Evolutionary conservation across 1,139 yeast genomes (phyloP).

Genomic region (Suhomyces wounanorum): DNA sequence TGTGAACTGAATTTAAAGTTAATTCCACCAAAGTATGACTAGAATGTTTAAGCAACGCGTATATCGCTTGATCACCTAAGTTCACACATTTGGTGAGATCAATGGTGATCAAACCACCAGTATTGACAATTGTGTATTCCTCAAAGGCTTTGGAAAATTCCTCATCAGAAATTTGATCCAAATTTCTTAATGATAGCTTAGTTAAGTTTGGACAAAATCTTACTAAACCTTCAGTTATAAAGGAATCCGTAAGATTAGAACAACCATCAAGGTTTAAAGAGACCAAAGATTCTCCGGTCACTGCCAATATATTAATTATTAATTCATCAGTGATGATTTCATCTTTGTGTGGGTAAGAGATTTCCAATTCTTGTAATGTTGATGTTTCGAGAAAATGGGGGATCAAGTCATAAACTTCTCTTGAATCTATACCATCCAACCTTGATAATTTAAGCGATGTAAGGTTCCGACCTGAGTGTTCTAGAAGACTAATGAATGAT

Average conservation of each 20-base stretch:
- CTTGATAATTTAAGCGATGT: slow-evolving; percentile 55
- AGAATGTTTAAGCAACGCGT: slow-evolving; percentile 65
- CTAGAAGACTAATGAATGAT: slow-evolving; percentile 62
- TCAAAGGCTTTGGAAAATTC: slow-evolving; percentile 62
- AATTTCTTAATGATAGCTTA: slow-evolving; percentile 50
- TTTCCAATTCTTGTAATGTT: slow-evolving; percentile 57
- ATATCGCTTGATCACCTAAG: slow-evolving; percentile 62
- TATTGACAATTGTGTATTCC: slow-evolving; percentile 45
- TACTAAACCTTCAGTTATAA: slow-evolving; percentile 58
- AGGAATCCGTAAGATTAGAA: slow-evolving; percentile 64
- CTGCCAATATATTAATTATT: slow-evolving; percentile 60
- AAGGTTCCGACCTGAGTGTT: slow-evolving; percentile 59
- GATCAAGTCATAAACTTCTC: slow-evolving; percentile 59
- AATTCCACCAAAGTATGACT: slow-evolving; percentile 65
- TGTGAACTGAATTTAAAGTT: slow-evolving; percentile 67
- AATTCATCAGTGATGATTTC: slow-evolving; percentile 74
- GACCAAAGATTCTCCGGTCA: slow-evolving; percentile 62
- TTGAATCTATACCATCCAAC: slow-evolving; percentile 67
- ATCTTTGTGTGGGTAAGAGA: slow-evolving; percentile 67
- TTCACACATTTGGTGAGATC: slow-evolving; percentile 66
- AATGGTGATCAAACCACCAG: slow-evolving; percentile 62
- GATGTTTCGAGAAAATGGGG: slow-evolving; percentile 58
- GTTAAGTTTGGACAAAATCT: slow-evolving; percentile 59
- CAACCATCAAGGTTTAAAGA: slow-evolving; percentile 72
- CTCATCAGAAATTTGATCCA: slow-evolving; percentile 67